A percentile compares a stretch with the other conserved stretches of the same genome.
Evolutionary conservation across 345 rosid genomes (phyloP).

Genomic region (Dipteronia dyeriana): DNA sequence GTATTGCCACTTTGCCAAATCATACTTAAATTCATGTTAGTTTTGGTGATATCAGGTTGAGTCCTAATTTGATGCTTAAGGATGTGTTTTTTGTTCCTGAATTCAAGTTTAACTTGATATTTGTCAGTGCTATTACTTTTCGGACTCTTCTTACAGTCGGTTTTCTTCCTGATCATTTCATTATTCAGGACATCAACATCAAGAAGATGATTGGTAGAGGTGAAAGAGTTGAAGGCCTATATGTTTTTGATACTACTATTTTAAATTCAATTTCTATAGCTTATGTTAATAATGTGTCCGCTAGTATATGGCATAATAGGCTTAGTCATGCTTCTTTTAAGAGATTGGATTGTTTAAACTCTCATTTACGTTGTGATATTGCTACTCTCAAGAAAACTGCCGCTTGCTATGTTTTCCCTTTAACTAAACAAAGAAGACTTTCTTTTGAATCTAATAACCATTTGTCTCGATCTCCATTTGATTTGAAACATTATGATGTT

Average conservation of each 20-base stretch:
- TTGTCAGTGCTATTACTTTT: background rate
- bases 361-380: too few relatives aligned
- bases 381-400: too few relatives aligned
- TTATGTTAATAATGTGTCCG: background rate
- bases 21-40: background rate
- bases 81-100: background rate
- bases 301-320: background rate
- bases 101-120: background rate
- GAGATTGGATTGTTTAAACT: background rate
- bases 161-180: background rate
- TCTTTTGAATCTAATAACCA: background rate
- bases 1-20: background rate
- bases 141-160: background rate
- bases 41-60: background rate
- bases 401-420: background rate
- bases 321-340: background rate
- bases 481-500: background rate
- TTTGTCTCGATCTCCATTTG: background rate
- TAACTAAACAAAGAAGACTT: background rate
- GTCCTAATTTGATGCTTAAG: too few relatives aligned
- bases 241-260: background rate
- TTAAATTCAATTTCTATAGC: background rate
- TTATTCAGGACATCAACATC: background rate
- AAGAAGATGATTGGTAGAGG: background rate
- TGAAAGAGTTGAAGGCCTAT: background rate